These are phyloP conservation scores for Hanseniaspora taiwanica DNA, from an alignment of 805 yeast species.

Conservation along the genomic window DNA sequence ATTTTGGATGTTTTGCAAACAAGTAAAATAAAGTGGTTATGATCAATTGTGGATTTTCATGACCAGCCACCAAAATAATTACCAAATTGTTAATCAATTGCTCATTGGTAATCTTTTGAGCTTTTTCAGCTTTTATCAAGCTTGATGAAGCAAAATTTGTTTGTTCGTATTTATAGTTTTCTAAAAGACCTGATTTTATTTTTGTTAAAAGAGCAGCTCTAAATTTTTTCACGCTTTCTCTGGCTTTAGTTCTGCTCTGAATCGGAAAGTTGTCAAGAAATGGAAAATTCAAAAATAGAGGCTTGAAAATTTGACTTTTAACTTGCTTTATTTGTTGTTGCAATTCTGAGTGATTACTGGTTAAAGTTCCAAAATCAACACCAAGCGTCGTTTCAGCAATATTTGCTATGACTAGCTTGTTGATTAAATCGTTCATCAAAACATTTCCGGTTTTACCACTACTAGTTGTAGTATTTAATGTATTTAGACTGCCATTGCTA, in stretches of 20 bases:
- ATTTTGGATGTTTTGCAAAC: constrained; percentile 27
- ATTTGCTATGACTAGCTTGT: constrained; percentile 35
- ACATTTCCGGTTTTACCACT: constrained; percentile 6
- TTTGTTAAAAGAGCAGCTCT: constrained; percentile 24
- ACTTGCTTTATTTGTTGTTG: constrained; percentile 30
- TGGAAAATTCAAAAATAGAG: constrained; percentile 44
- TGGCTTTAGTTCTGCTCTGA: constrained; percentile 32
- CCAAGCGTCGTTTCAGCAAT: constrained; percentile 39
- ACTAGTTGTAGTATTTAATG: background rate
- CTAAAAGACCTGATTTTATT: constrained; percentile 22
- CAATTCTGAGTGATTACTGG: constrained; percentile 19
- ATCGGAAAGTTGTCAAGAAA: constrained; percentile 36
- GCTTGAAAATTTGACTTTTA: constrained; percentile 41
- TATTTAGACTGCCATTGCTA: background rate
- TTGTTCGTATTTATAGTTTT: constrained; percentile 21
- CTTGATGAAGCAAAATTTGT: constrained; percentile 29
- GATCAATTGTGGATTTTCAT: constrained; percentile 46
- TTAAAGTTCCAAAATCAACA: constrained; percentile 30
- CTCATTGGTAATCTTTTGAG: constrained; percentile 27
- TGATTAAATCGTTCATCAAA: constrained; percentile 29
- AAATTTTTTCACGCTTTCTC: constrained; percentile 30
- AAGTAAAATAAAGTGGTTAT: constrained; percentile 34
- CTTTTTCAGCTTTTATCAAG: constrained; percentile 27
- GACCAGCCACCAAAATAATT: constrained; percentile 47
- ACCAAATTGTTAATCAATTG: constrained; percentile 43